phyloP scores from a whole-genome alignment of 345 rosid species.

The Gossypioides kirkii region DNA sequence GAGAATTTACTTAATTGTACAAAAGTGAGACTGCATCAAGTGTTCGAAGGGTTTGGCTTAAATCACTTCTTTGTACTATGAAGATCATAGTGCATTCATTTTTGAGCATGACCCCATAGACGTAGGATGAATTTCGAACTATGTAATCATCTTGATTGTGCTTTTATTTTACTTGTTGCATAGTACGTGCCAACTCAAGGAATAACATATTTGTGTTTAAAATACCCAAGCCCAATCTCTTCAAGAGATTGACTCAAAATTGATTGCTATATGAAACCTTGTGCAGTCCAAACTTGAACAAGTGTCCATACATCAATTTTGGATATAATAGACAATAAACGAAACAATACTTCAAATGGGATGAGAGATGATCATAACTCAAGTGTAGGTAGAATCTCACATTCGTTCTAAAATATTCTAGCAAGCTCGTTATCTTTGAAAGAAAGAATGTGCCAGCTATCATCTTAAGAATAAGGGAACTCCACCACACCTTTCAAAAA shows the following conservation, averaged over 20 bases:
- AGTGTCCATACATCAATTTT: neutral
- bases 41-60: accelerated
- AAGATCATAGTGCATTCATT: no score
- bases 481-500: neutral
- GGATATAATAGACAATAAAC: neutral
- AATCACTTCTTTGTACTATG: no score
- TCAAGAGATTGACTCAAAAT: neutral
- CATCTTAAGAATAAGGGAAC: neutral
- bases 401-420: neutral
- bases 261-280: neutral
- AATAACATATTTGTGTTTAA: neutral
- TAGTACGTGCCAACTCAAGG: accelerated
- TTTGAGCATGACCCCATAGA: no score
- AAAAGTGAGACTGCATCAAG: no score
- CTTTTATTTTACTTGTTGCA: no score
- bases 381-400: neutral
- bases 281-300: neutral
- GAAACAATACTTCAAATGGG: neutral
- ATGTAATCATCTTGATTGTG: no score
- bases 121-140: accelerated
- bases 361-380: neutral
- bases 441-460: neutral
- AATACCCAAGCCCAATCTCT: neutral
- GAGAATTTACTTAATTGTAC: no score
- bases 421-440: neutral